A percentile compares a stretch with the other conserved stretches of the same genome.
These are phyloP conservation scores for Torulaspora quercuum DNA, from an alignment of 805 yeast species.

Conservation along the genomic window DNA sequence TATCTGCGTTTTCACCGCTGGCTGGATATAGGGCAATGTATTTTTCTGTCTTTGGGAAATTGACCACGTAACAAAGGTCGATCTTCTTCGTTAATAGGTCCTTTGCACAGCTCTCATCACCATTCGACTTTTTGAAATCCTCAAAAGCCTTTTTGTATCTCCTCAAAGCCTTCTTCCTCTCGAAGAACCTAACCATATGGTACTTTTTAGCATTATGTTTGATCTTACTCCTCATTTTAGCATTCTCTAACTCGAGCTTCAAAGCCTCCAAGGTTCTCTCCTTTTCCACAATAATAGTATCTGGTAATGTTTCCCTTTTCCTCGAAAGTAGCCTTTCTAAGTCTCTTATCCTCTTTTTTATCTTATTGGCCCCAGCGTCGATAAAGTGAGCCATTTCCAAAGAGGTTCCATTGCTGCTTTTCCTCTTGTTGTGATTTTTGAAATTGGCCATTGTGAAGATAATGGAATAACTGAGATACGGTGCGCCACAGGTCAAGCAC, in stretches of 20 bases:
- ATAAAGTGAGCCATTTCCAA: conserved; percentile 39
- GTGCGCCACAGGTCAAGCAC: background rate
- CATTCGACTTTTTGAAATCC: conserved; percentile 27
- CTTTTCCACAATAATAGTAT: conserved; percentile 61
- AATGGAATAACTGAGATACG: background rate
- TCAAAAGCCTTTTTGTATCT: conserved; percentile 51
- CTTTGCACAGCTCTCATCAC: conserved; percentile 29
- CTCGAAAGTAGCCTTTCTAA: conserved; percentile 62
- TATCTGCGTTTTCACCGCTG: conserved; percentile 19
- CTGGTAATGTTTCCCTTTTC: conserved; percentile 55
- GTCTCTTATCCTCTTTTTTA: conserved; percentile 85
- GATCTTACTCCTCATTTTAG: conserved; percentile 44
- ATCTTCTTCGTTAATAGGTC: conserved; percentile 54
- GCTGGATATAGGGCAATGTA: conserved; percentile 74
- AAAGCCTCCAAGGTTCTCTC: conserved; percentile 73
- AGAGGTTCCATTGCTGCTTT: conserved; percentile 23
- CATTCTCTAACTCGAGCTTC: conserved; percentile 52
- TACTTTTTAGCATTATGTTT: conserved; percentile 64
- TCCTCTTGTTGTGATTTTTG: conserved; percentile 16
- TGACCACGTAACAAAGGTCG: conserved; percentile 69
- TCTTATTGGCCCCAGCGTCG: conserved; percentile 48
- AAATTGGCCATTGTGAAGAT: conserved; percentile 4
- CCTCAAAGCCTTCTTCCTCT: conserved; percentile 78
- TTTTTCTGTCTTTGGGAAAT: conserved; percentile 76
- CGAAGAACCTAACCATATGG: conserved; percentile 92